Conservation (phyloP, 306 rosid species). For the Parietaria judaica region DNA sequence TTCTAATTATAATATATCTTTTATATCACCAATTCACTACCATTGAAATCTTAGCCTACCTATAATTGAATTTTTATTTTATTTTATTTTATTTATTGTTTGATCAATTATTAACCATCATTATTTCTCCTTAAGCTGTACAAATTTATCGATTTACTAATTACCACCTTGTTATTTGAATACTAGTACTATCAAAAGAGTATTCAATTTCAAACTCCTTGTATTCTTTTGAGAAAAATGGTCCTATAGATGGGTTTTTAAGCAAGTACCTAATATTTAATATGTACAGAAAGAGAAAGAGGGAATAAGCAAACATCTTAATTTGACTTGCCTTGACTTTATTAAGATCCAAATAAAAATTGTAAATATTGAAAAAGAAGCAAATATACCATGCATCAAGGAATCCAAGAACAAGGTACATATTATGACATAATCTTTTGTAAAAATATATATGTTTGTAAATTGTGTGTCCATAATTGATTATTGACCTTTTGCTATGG, state of each 20-base stretch:
- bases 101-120: too few relatives aligned
- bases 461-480: not conserved
- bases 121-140: too few relatives aligned
- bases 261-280: not conserved
- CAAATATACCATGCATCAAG: not conserved
- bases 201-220: not conserved
- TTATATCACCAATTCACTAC: not conserved
- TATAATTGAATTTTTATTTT: too few relatives aligned
- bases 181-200: not conserved
- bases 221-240: not conserved
- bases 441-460: not conserved
- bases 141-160: not conserved
- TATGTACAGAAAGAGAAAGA: not conserved
- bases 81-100: too few relatives aligned
- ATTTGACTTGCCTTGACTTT: not conserved
- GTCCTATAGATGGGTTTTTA: not conserved
- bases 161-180: not conserved
- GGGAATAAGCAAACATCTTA: not conserved
- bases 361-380: too few relatives aligned
- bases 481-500: not conserved
- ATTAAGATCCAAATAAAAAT: not conserved
- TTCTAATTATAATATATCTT: conserved; percentile 15
- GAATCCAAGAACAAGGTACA: conserved; percentile 15
- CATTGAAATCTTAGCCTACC: not conserved
- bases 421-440: not conserved